Evolutionary conservation across 2,329 filamentous ascomycete species (phyloP), one percentile per base, ranked within the genome.

Genomic region (Diaporthe aspalathi): DNA sequence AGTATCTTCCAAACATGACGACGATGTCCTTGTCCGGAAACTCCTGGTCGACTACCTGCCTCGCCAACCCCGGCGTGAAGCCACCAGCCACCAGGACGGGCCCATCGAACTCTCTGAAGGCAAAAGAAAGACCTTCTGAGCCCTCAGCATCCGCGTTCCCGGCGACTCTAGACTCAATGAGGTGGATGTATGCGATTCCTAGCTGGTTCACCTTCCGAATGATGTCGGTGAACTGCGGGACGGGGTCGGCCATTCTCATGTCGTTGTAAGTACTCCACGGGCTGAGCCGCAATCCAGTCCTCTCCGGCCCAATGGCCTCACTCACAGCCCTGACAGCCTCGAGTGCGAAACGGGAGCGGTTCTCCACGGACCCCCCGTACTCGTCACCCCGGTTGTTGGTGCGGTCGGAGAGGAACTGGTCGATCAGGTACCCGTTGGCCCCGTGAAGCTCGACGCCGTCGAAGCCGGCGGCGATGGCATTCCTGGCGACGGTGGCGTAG

Each of bases 321-420:
- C 27, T 52, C 47, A 90, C 83, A 2, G 87, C 87, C 65, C 85
- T 82, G 1, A 84, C 79, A 14, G 89, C 83, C 74, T 90, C 87
- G 16, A 89, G 71, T 1, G 80, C 82, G 72, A 90, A 85, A 0
- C 86, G 82, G 2, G 84, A 79, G 32, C 88, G 83, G 65, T 89
- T 89, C 75, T 89, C 87, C 56, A 88, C 82, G 69, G 81, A 84
- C 43, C 87, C 87, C 12, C 87, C 87, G 75, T 87, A 90, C 40
- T 82, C 75, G 73, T 90, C 87, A 0, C 84, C 87, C 2, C 89
- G 83, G 50, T 82, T 81, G 80, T 91, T 91, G 75, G 81, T 80
- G 22, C 81, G 84, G 72, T 86, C 84, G 73, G 88, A 86, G 3
- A 86, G 81, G 78, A 90, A 90, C 75, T 89, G 87, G 67, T 89